Base-by-base conservation (phyloP, 2,329 filamentous ascomycete species). In the Coniochaeta sp. region DNA sequence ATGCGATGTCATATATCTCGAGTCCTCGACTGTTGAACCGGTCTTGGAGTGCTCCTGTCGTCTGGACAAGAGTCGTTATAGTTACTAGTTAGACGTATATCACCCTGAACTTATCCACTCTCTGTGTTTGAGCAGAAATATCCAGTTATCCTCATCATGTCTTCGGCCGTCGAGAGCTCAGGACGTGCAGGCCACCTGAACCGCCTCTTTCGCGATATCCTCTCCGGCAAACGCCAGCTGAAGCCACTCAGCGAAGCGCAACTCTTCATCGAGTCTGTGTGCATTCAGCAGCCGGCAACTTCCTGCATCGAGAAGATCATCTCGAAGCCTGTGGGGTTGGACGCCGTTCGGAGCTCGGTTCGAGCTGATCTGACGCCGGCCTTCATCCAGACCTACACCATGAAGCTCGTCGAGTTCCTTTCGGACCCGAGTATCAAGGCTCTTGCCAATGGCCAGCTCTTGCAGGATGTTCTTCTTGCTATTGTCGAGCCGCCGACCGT, bases 401-500 rank as follows among this genome's bases (percentile, higher is more conserved):
- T 77, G 0, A 64, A 66, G 0, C 74, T 81, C 47, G 60, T 81
- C 24, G 60, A 42, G 0, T 78, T 74, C 61, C 60, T 82, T 1
- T 68, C 73, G 0, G 70, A 77, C 54, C 75, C 78, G 1, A 68
- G 65, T 0, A 64, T 86, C 54, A 82, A 81, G 61, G 70, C 75
- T 30, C 65, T 85, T 2, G 79, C 75, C 59, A 74, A 75, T 57
- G 84, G 84, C 0, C 72, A 78, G 14, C 75, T 83, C 42, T 70
- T 86, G 2, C 70, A 73, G 34, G 71, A 76, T 16, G 55, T 86
- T 2, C 66, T 86, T 1, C 62, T 73, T 0, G 70, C 72, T 0
- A 71, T 87, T 2, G 69, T 81, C 1, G 71, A 82, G 1, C 84
- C 85, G 0, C 77, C 78, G 0, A 80, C 79, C 0, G 73, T 86